Base-by-base conservation (phyloP, 345 rosid genomes). In the Erysimum cheiranthoides region DNA sequence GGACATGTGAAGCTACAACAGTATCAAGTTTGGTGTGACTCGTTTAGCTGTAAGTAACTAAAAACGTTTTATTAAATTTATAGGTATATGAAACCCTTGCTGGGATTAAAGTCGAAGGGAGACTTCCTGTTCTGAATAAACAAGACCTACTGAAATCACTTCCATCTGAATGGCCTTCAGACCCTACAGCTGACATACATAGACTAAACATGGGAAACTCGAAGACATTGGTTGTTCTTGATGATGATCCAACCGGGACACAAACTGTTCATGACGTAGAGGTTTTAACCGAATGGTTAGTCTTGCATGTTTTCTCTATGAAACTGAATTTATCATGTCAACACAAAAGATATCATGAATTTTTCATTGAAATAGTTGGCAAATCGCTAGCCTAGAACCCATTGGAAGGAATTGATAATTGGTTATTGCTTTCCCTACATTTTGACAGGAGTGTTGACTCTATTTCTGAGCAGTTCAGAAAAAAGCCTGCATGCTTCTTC, bases 201-300 rank as follows among this genome's bases (percentile, higher is more conserved):
- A 79, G 64, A 75, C 77, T 94, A 73, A 90, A 90, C 59, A 81
- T 73, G 80, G 86, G 72, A 38, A 88, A 81, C 72, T 84, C 86
- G 25, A 94, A 87, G 79, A 89, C 93, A 5, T 77, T 94, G 81
- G 92, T 91, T 63, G 98, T 94, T 74, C 90, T 94, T 77, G 98
- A 94, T 80, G 98, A 94, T 79, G 98, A 94, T 80, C 97, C 98
- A 73, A 91, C 98, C 31, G 97, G 98, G 80, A 94, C 98, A 58
- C 98, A 94, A 82, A 94, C 98, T n/a, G 96, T 94, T 83, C 96
- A 91, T 75, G 92, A 86, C 43, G 88, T 91, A 68, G 98, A 94
- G 85, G 98, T 94, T 67, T 78, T 94, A 74, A 94, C 97, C 39
- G 98, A 94, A 90, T 94, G 98, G 97, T 93, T 73, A 82, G 87